phyloP scores from a whole-genome alignment of 176 grass and related monocot genomes.

The Thinopyrum elongatum region DNA sequence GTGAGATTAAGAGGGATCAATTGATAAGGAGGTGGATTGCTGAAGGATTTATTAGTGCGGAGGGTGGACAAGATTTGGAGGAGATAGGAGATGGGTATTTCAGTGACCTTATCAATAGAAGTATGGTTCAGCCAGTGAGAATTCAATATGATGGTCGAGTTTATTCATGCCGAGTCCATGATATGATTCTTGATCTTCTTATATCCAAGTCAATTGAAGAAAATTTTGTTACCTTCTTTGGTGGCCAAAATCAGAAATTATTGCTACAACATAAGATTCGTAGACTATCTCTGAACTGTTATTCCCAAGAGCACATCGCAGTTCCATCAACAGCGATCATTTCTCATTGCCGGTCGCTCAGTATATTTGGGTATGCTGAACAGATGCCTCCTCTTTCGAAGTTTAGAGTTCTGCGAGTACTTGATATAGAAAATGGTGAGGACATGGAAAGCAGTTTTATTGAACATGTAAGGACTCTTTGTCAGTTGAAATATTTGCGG shows the following conservation, averaged over 20 bases:
- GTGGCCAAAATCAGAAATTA: slow-evolving; percentile 5
- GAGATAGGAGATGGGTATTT: slow-evolving; percentile 26
- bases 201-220: slow-evolving; percentile 33
- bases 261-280: slow-evolving; percentile 22
- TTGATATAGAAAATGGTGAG: slow-evolving; percentile 39
- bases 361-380: slow-evolving; percentile 32
- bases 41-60: slow-evolving; percentile 43
- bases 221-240: slow-evolving; percentile 31
- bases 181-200: slow-evolving; percentile 55
- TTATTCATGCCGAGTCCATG: slow-evolving; percentile 33
- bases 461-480: slow-evolving; percentile 5
- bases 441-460: slow-evolving; percentile 23
- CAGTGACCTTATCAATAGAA: slow-evolving; percentile 41
- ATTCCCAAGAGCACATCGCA: background rate
- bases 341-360: slow-evolving; percentile 23
- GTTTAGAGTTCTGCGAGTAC: slow-evolving; percentile 23
- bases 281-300: slow-evolving; percentile 29
- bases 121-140: slow-evolving; percentile 36
- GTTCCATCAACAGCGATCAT: slow-evolving; percentile 8
- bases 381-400: slow-evolving; percentile 28
- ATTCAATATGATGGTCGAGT: slow-evolving; percentile 22
- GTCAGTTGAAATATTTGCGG: slow-evolving; percentile 30
- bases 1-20: slow-evolving; percentile 25
- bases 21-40: slow-evolving; percentile 38
- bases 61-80: slow-evolving; percentile 23